Evolutionary conservation across 2,329 filamentous ascomycete genomes (phyloP).

Genomic region (Sporothrix brunneoviolacea): DNA sequence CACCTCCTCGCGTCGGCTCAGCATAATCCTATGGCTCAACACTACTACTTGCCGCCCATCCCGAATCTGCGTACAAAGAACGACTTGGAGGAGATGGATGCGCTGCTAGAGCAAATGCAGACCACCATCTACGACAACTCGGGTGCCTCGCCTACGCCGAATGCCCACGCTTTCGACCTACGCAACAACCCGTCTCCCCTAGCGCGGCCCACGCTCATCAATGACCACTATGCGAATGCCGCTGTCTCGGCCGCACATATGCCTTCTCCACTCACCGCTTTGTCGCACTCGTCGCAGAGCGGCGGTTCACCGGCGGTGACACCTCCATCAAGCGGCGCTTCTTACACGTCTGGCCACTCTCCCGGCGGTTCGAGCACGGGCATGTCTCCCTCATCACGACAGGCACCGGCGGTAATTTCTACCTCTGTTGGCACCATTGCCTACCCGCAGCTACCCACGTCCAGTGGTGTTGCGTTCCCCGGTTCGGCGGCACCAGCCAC

Average conservation of each 20-base stretch:
- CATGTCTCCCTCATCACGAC: constrained; percentile 60
- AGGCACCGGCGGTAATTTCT: constrained; percentile 28
- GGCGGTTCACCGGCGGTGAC: constrained; percentile 69
- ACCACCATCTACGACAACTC: constrained; percentile 92
- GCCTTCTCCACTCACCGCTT: constrained; percentile 53
- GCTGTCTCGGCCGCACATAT: constrained; percentile 47
- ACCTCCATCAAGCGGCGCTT: constrained; percentile 67
- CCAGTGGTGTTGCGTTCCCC: constrained; percentile 48
- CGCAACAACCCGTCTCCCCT: constrained; percentile 40
- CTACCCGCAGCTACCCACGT: constrained; percentile 71
- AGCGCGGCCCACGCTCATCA: constrained; percentile 22
- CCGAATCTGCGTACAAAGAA: constrained; percentile 85
- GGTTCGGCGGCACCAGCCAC: constrained; percentile 64
- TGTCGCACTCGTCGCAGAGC: constrained; percentile 44
- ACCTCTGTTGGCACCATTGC: constrained; percentile 55
- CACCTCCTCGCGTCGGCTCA: constrained; percentile 39
- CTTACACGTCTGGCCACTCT: constrained; percentile 72
- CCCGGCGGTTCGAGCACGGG: constrained; percentile 64
- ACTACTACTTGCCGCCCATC: constrained; percentile 84
- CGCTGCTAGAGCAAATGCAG: constrained; percentile 93
- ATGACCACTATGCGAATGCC: constrained; percentile 26
- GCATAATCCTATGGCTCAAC: constrained; percentile 59
- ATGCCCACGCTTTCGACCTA: constrained; percentile 57
- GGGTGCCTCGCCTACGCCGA: constrained; percentile 72
- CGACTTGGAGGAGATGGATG: constrained; percentile 88